Conservation (phyloP, 345 rosid genomes). For the Gossypium arboreum region DNA sequence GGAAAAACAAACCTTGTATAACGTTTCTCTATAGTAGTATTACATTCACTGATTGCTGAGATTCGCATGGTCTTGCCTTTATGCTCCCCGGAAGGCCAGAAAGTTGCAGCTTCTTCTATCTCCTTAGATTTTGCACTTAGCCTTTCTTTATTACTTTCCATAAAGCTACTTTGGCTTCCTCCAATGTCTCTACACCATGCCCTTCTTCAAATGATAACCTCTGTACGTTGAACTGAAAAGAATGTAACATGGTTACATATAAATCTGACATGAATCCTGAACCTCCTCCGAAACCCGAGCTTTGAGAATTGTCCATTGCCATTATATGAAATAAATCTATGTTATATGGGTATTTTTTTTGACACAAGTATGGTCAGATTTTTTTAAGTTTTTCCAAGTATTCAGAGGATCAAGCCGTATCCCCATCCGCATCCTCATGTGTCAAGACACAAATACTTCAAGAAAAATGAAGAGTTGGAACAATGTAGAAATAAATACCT, state of each 20-base stretch:
- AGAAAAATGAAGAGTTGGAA: not conserved
- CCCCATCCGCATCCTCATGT: not conserved
- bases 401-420: not conserved
- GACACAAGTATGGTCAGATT: not conserved
- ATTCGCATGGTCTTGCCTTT: not conserved
- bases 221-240: conserved; percentile 73
- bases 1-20: not conserved
- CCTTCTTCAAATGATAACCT: conserved; percentile 83
- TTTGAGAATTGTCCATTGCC: not conserved
- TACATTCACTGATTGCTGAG: not conserved
- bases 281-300: not conserved
- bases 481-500: conserved; percentile 40
- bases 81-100: not conserved
- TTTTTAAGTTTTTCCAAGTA: not conserved
- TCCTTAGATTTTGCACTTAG: conserved; percentile 45
- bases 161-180: conserved; percentile 83
- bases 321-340: not conserved
- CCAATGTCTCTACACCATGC: conserved; percentile 67
- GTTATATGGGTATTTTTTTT: not conserved
- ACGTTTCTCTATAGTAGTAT: not conserved
- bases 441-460: not conserved
- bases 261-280: not conserved
- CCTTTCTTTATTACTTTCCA: conserved; percentile 70
- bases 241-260: not conserved
- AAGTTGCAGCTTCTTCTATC: not conserved